Conservation (phyloP, 192 early-diverging fungal genomes). For the Entophlyctis luteolus region DNA sequence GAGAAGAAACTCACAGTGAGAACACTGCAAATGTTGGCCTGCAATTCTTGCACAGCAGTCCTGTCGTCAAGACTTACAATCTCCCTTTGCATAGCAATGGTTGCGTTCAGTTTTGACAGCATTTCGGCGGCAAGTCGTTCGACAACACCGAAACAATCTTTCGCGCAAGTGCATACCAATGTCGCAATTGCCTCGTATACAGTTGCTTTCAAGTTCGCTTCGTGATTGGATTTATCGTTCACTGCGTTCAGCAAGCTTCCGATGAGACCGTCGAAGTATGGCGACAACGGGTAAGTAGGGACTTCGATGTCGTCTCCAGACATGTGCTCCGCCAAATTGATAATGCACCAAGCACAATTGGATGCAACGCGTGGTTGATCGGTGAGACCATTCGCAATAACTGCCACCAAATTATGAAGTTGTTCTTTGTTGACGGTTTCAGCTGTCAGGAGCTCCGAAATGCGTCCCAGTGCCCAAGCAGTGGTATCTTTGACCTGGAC, state of each 20-base stretch:
- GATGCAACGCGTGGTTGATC: conserved; percentile 87
- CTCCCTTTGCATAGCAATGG: conserved; percentile 65
- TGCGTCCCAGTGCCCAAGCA: conserved; percentile 97
- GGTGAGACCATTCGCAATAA: conserved; percentile 75
- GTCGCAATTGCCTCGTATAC: conserved; percentile 92
- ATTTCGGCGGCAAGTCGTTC: conserved; percentile 69
- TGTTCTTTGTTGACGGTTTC: conserved; percentile 27
- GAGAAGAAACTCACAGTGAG: conserved; percentile 59
- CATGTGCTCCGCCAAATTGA: conserved; percentile 86
- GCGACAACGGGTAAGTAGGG: conserved; percentile 68
- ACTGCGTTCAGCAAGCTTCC: conserved; percentile 51
- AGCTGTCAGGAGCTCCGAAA: conserved; percentile 71
- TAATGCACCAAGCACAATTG: conserved; percentile 95
- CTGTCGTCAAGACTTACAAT: conserved; percentile 82
- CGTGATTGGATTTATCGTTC: conserved; percentile 54
- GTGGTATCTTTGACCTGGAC: conserved; percentile 94
- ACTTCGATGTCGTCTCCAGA: conserved; percentile 52
- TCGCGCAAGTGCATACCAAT: conserved; percentile 54
- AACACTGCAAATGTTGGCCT: conserved; percentile 88
- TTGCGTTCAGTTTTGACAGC: conserved; percentile 75
- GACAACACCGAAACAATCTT: conserved; percentile 75
- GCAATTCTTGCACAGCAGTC: conserved; percentile 74
- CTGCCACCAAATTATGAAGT: conserved; percentile 40
- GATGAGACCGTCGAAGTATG: conserved; percentile 82
- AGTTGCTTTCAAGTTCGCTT: conserved; percentile 83